A percentile compares a stretch with the other conserved stretches of the same genome.
Evolutionary conservation across 768 basidiomycete genomes (phyloP).

Genomic region (Boletus eberwhitei): DNA sequence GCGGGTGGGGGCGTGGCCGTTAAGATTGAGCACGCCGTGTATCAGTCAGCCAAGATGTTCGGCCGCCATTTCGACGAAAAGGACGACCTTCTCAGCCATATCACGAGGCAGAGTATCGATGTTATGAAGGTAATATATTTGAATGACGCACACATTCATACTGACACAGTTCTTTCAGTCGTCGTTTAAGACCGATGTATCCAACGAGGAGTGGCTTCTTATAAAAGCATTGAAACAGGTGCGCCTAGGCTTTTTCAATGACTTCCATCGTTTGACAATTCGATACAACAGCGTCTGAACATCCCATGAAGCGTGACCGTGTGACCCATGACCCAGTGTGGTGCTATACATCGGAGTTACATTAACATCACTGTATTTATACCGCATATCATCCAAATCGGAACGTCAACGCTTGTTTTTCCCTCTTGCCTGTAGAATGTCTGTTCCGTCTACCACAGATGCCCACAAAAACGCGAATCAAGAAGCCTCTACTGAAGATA

Average conservation of each 20-base stretch:
- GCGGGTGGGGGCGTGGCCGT: conserved; percentile 96
- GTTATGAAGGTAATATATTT: conserved; percentile 71
- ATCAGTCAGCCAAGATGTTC: conserved; percentile 93
- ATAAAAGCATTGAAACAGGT: conserved; percentile 86
- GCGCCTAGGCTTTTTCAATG: not conserved
- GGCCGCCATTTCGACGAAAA: conserved; percentile 96
- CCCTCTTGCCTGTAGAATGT: conserved; percentile 18
- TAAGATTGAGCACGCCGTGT: conserved; percentile 97
- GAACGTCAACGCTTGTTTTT: not conserved
- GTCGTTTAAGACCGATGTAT: conserved; percentile 85
- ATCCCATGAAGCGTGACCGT: conserved; percentile 26
- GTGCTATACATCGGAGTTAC: conserved; percentile 24
- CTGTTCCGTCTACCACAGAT: conserved; percentile 13
- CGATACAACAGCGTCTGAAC: conserved; percentile 34
- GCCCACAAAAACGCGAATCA: conserved; percentile 21
- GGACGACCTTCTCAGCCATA: conserved; percentile 88
- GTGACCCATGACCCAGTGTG: not conserved
- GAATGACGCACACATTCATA: not conserved
- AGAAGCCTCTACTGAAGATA: conserved; percentile 33
- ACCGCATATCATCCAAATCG: conserved; percentile 11
- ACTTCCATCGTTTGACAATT: not conserved
- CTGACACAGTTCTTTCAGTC: conserved; percentile 41
- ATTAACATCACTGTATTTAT: conserved; percentile 30
- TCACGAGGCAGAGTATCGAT: conserved; percentile 92
- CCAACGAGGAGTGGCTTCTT: conserved; percentile 89